Base-by-base conservation (phyloP, 1,284 basidiomycete species). In the Spongispora temasekensis region DNA sequence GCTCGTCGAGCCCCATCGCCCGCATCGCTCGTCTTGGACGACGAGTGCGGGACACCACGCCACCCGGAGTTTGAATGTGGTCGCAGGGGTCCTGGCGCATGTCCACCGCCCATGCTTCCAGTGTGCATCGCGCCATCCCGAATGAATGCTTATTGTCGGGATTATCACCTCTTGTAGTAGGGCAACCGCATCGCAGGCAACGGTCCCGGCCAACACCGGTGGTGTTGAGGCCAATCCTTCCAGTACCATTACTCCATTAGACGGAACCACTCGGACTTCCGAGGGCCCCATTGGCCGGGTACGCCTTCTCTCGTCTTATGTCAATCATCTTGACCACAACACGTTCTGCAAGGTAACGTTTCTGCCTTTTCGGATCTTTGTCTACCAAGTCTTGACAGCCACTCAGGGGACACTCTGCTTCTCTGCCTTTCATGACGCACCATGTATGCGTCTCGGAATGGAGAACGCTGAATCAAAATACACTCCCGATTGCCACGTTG, bases 21-120 rank as follows among this genome's bases (percentile, higher is more conserved):
- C 34, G 19, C 4, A 8, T n/a, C 27, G 34, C 51, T 12, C 51
- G 31, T 44, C 55, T 42, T 44, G 51, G 7, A 56, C 58, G 58
- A 55, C 34, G 28, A 12, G 50, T 56, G 25, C 44, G 44, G 40
- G 30, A 48, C 21, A 23, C 56, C 30, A 50, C 61, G 53, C 59
- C 63, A 71, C 62, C 56, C 70, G 68, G 71, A 70, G 69, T 71
- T 71, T 68, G 61, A 71, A 71, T 72, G 32, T 42, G 59, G 61
- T 71, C 54, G 51, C 63, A 50, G 69, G 71, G 71, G 69, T 71
- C 71, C 61, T 25, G 13, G 37, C 63, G 44, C 44, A 7, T 48
- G 1, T 23, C 48, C 48, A 23, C 42, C 19, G 42, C 42, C 13
- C 42, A 13, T 23, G n/a, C n/a, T n/a, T n/a, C n/a, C n/a, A n/a